A percentile compares a stretch with the other conserved stretches of the same genome.
Evolutionary conservation across 257 asterid species (phyloP).

Genomic region (Nicotiana paniculata): DNA sequence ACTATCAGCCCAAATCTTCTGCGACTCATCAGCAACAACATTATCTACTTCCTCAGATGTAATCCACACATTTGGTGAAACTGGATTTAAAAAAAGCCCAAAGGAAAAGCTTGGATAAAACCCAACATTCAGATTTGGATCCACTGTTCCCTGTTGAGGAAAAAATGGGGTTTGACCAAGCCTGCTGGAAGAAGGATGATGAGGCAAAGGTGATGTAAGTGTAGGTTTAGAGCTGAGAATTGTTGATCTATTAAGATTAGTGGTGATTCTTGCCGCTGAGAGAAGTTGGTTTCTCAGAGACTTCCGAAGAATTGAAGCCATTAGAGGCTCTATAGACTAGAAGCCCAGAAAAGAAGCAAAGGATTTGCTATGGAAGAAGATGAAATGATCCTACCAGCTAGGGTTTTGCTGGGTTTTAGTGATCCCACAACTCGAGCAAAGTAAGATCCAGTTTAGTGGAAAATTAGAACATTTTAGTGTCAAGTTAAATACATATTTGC

Average conservation of each 20-base stretch:
- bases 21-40: constrained; percentile 27
- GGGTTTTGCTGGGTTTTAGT: constrained; percentile 34
- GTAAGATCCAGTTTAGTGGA: not conserved
- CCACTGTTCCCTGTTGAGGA: constrained; percentile 11
- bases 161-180: constrained; percentile 14
- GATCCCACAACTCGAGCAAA: not conserved
- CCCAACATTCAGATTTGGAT: constrained; percentile 11
- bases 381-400: not conserved
- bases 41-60: constrained; percentile 21
- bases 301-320: constrained; percentile 43
- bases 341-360: not conserved
- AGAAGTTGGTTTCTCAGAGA: constrained; percentile 42
- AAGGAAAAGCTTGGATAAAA: constrained; percentile 51
- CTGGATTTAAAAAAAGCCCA: constrained; percentile 46
- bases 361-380: not conserved
- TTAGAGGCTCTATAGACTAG: not conserved
- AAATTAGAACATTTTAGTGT: not conserved
- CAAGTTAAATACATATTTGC: no score
- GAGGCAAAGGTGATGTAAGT: constrained; percentile 13
- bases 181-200: constrained; percentile 4
- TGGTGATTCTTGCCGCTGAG: constrained; percentile 26
- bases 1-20: constrained; percentile 61
- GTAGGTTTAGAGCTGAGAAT: constrained; percentile 18
- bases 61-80: constrained; percentile 18
- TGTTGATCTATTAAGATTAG: constrained; percentile 13